Conservation (phyloP, 331 rosid species). For the Rhamnella rubrinervis region DNA sequence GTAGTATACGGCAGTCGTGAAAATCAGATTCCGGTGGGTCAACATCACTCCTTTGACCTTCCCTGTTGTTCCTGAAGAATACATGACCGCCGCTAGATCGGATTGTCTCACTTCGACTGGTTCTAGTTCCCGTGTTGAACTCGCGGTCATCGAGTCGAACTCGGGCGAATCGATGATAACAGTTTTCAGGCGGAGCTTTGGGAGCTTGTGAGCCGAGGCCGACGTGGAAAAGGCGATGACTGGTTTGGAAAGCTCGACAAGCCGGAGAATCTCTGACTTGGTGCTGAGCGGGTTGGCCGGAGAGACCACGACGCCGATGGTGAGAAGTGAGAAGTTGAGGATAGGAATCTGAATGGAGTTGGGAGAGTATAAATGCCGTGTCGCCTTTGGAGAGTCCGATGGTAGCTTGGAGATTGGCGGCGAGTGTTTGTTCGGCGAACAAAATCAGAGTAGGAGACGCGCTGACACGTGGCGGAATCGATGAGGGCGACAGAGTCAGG, state of each 20-base stretch:
- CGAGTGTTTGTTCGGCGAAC: conserved; percentile 28
- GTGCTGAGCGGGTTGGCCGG: conserved; percentile 47
- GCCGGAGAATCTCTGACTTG: conserved; percentile 32
- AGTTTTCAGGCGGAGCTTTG: neutral
- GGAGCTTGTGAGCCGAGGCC: conserved; percentile 14
- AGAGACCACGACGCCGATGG: conserved; percentile 48
- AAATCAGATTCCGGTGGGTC: conserved; percentile 50
- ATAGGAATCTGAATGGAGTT: conserved; percentile 41
- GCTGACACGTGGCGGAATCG: conserved; percentile 28
- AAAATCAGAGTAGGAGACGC: conserved; percentile 33
- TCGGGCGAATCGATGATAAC: conserved; percentile 48
- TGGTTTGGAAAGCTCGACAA: conserved; percentile 34
- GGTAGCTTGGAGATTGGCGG: conserved; percentile 30
- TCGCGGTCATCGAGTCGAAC: conserved; percentile 36
- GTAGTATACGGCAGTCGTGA: neutral
- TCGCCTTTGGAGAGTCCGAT: conserved; percentile 42
- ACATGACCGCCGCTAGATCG: conserved; percentile 51
- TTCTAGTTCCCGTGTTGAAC: neutral
- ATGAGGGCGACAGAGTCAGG: conserved; percentile 33
- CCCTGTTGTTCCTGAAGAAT: conserved; percentile 68
- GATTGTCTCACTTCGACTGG: conserved; percentile 35
- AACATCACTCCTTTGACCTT: conserved; percentile 52
- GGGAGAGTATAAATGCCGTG: conserved; percentile 40
- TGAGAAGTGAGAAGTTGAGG: conserved; percentile 51
- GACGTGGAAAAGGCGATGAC: conserved; percentile 41